Base-by-base conservation (phyloP, 2,329 filamentous ascomycete species). In the Penicillium sp. region DNA sequence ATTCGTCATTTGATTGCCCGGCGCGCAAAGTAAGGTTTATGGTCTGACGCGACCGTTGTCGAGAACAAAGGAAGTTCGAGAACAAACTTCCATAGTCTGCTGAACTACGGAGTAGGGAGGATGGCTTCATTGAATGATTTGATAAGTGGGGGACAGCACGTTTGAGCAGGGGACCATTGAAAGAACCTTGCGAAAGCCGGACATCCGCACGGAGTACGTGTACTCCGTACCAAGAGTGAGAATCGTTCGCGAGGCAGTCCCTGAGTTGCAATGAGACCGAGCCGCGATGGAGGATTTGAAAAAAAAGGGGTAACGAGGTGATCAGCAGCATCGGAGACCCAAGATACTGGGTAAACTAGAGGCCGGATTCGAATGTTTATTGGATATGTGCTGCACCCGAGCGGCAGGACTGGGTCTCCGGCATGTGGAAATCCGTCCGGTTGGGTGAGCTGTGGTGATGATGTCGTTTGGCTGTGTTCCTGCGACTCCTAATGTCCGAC, bases 351-450 rank as follows among this genome's bases (percentile, higher is more conserved):
- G 49, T 57, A 48, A 44, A 22, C 14, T 52, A 49, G 18, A 50
- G 53, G 45, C 43, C 48, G 31, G 21, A 21, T 31, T 34, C 31
- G 42, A 27, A 41, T 39, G 9, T 14, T 43, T 39, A 62, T 62
- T 62, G 58, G 56, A 47, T 42, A 10, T 34, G 21, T n/a, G n/a
- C 34, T 50, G 54, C 50, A 59, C 54, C 54, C 54, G 51, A 60
- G 43, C 55, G 59, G 57, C 54, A 60, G 60, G 57, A 55, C 43
- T 50, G 48, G 48, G 59, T 57, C 52, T 57, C 59, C 59, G 54
- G 54, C 51, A 53, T 22, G 43, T 56, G 52, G 50, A 54, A 56
- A 45, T 40, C 45, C 49, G 44, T 61, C 57, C 53, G 46, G 56
- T 55, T 59, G 58, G 59, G 49, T 59, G 54, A 31, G 27, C 38